Percentiles rank a stretch among this genome's conserved stretches.
These are phyloP conservation scores for Cladorrhinum sp. DNA, from an alignment of 2,329 filamentous ascomycete genomes.

Conservation along the genomic window DNA sequence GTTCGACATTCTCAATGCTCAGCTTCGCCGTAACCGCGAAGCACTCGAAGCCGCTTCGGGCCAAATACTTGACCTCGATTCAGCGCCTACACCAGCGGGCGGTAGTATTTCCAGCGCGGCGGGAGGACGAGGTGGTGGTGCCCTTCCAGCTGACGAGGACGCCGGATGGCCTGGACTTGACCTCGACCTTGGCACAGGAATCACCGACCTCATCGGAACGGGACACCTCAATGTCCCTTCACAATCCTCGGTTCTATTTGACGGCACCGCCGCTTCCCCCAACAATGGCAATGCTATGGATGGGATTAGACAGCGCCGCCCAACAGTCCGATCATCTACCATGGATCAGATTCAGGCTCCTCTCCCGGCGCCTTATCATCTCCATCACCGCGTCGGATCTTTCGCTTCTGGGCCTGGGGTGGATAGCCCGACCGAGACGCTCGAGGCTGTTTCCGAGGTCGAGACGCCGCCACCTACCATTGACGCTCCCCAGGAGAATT, in stretches of 20 bases:
- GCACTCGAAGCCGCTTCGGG: slow-evolving; percentile 28
- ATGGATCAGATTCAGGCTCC: slow-evolving; percentile 13
- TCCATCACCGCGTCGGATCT: slow-evolving; percentile 4
- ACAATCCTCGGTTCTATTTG: not conserved
- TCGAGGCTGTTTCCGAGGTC: slow-evolving; percentile 26
- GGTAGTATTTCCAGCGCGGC: not conserved
- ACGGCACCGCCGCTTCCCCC: not conserved
- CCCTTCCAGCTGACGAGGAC: not conserved
- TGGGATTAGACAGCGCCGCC: slow-evolving; percentile 3
- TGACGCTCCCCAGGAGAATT: not conserved
- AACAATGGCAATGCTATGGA: not conserved
- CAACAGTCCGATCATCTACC: slow-evolving; percentile 19
- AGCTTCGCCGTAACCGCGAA: slow-evolving; percentile 28
- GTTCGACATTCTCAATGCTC: slow-evolving; percentile 27
- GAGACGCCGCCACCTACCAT: slow-evolving; percentile 25
- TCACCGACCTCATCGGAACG: not conserved
- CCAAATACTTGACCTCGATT: slow-evolving; percentile 29
- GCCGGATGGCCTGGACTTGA: not conserved
- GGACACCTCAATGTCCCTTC: not conserved
- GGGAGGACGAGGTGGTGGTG: not conserved
- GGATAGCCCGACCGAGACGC: slow-evolving; percentile 26
- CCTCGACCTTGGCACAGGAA: not conserved
- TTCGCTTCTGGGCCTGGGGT: slow-evolving; percentile 6
- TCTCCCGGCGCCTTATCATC: slow-evolving; percentile 16
- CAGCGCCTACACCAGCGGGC: not conserved